phyloP scores from a whole-genome alignment of 495 filamentous ascomycete genomes.

The Xylaria venustula region DNA sequence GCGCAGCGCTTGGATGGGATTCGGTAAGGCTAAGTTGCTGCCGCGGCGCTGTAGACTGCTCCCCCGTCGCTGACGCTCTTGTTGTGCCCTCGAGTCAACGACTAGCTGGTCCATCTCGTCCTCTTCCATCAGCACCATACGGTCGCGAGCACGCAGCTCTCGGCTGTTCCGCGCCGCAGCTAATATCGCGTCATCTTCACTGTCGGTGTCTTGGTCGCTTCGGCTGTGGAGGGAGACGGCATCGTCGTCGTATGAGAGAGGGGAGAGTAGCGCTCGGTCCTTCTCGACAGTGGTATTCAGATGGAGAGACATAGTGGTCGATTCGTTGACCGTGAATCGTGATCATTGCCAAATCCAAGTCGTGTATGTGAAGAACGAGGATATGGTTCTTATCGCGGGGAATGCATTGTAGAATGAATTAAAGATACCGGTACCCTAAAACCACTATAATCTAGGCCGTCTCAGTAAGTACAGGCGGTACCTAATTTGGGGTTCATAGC shows the following conservation, averaged over 20 bases:
- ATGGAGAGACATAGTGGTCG: constrained; percentile 21
- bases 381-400: no score
- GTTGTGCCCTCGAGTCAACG: constrained; percentile 44
- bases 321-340: not conserved
- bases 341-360: not conserved
- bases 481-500: no score
- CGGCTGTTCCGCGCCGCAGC: constrained; percentile 63
- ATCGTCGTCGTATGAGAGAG: constrained; percentile 65
- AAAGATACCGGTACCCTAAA: no score
- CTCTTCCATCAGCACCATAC: constrained; percentile 79
- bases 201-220: constrained; percentile 73
- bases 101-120: constrained; percentile 83
- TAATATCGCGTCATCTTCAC: constrained; percentile 69
- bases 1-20: constrained; percentile 42
- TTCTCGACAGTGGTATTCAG: constrained; percentile 24
- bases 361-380: no score
- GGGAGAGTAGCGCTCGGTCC: constrained; percentile 56
- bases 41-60: constrained; percentile 48
- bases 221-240: constrained; percentile 62
- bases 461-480: no score
- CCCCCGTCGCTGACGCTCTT: constrained; percentile 50
- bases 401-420: no score
- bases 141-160: constrained; percentile 70
- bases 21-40: constrained; percentile 45
- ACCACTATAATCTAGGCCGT: no score